A percentile compares a stretch with the other conserved stretches of the same genome.
Conservation (phyloP, 225 moss, liverwort and hornwort genomes). For the Antitrichia curtipendula region DNA sequence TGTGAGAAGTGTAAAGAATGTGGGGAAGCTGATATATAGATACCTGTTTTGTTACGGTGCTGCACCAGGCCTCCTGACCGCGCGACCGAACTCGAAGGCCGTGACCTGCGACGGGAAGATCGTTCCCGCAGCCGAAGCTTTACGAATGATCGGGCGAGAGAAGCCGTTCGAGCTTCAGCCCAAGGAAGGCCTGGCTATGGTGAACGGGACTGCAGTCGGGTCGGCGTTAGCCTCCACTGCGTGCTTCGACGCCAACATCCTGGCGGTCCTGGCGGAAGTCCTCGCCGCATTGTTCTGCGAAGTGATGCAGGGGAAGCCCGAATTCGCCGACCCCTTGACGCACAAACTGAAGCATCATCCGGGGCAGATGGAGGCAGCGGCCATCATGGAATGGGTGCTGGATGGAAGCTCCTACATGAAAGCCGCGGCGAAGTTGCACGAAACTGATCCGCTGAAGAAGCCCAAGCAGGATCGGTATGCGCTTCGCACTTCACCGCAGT, state of each 20-base stretch:
- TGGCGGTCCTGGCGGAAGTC: conserved; percentile 42
- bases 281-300: conserved; percentile 59
- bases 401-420: conserved; percentile 65
- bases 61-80: conserved; percentile 38
- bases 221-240: conserved; percentile 47
- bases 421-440: conserved; percentile 48
- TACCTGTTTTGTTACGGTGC: neutral
- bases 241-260: conserved; percentile 60
- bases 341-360: conserved; percentile 76
- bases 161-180: conserved; percentile 56
- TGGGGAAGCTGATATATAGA: neutral
- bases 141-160: conserved; percentile 35
- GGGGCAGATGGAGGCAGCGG: conserved; percentile 74
- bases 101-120: conserved; percentile 40
- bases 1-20: neutral
- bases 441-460: conserved; percentile 56
- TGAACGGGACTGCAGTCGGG: conserved; percentile 71
- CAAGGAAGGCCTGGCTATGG: conserved; percentile 63
- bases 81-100: conserved; percentile 56
- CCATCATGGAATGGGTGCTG: conserved; percentile 71
- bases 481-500: conserved; percentile 64
- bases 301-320: conserved; percentile 75
- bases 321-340: conserved; percentile 60
- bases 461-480: conserved; percentile 81
- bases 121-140: conserved; percentile 34